phyloP scores from a whole-genome alignment of 805 yeast species.

The Hanseniaspora lachancei region DNA sequence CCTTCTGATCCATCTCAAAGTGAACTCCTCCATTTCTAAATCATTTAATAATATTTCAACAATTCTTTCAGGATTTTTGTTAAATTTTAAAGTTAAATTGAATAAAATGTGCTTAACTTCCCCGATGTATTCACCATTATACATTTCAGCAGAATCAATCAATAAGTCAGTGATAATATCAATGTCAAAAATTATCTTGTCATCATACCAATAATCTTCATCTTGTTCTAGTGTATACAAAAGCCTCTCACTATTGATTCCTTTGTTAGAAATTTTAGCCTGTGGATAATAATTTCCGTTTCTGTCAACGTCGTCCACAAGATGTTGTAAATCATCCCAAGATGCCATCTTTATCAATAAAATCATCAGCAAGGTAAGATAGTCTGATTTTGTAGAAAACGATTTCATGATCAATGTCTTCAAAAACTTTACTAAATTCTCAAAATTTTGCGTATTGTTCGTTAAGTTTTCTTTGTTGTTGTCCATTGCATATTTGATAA shows the following conservation, averaged over 20 bases:
- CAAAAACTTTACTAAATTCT: conserved; percentile 47
- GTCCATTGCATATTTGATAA: conserved; percentile 6
- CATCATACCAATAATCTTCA: conserved; percentile 25
- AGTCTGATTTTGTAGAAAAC: conserved; percentile 55
- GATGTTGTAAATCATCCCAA: conserved; percentile 41
- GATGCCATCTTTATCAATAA: conserved; percentile 66
- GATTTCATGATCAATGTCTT: conserved; percentile 42
- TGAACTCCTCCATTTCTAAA: conserved; percentile 43
- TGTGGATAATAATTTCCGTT: conserved; percentile 19
- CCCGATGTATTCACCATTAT: not conserved
- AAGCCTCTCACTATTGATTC: conserved; percentile 25
- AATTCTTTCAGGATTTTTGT: conserved; percentile 59
- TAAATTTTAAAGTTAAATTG: conserved; percentile 45
- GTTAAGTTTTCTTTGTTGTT: not conserved
- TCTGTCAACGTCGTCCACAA: conserved; percentile 34
- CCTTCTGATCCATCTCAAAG: conserved; percentile 53
- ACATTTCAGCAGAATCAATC: conserved; percentile 38
- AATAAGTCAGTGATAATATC: conserved; percentile 55
- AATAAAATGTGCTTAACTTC: conserved; percentile 57
- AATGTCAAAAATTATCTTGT: conserved; percentile 41
- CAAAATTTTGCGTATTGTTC: not conserved
- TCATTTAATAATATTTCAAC: conserved; percentile 65
- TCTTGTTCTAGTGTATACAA: conserved; percentile 28
- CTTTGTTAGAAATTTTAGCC: not conserved
- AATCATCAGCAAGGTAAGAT: conserved; percentile 64